phyloP scores from a whole-genome alignment of 208 protist genomes.

The Tetramitus jugosus region DNA sequence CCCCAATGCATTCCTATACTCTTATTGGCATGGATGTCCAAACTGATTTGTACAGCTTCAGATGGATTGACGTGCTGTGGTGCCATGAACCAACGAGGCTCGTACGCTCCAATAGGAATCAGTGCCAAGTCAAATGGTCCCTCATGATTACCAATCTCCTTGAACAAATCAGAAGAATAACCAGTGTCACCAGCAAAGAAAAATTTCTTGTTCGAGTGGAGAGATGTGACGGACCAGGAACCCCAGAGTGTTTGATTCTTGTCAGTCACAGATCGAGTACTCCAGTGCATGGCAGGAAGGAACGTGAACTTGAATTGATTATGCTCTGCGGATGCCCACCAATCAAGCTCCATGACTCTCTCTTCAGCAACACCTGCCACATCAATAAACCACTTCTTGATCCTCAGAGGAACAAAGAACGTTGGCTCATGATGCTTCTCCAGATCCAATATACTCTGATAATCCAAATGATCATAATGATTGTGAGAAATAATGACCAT shows the following conservation, averaged over 20 bases:
- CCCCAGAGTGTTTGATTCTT: conserved; percentile 57
- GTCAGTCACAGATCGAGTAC: conserved; percentile 42
- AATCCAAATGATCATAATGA: conserved; percentile 75
- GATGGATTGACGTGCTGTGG: conserved; percentile 54
- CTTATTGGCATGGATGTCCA: conserved; percentile 44
- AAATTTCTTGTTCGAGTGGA: neutral
- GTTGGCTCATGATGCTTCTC: conserved; percentile 36
- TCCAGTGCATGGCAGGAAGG: conserved; percentile 55
- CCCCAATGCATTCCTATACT: conserved; percentile 65
- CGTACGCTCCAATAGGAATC: conserved; percentile 69
- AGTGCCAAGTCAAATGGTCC: conserved; percentile 52
- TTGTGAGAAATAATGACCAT: conserved; percentile 66
- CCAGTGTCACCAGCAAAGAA: conserved; percentile 39
- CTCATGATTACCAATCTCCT: conserved; percentile 46
- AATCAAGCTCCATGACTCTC: conserved; percentile 45
- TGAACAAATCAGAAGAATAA: conserved; percentile 47
- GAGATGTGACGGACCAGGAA: conserved; percentile 44
- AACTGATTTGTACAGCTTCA: conserved; percentile 58
- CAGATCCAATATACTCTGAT: conserved; percentile 39
- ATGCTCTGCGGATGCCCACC: conserved; percentile 28
- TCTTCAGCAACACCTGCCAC: conserved; percentile 40
- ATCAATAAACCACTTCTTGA: conserved; percentile 41
- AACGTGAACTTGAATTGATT: neutral
- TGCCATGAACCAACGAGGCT: conserved; percentile 55
- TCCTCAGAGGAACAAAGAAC: conserved; percentile 54